Evolutionary conservation across 306 rosid genomes (phyloP), one percentile per base, ranked within the genome.

Genomic region (Datisca glomerata): DNA sequence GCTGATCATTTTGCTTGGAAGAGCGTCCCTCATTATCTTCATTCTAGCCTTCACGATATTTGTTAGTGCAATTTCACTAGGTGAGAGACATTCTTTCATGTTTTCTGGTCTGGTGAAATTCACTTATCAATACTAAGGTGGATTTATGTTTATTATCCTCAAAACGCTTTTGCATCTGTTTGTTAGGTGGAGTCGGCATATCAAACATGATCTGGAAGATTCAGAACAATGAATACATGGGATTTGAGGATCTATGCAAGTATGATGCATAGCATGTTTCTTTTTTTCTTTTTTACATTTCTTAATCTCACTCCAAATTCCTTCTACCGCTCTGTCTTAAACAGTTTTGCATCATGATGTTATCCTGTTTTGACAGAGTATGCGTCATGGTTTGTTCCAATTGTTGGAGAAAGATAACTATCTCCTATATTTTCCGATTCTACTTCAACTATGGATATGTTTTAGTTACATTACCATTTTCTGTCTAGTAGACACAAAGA

Each of bases 1-100:
- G 60, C 25, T 89, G 10, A 66, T 89, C 45, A 64, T 50, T 22
- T 0, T 89, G 10, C 62, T 69, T 14, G 98, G 96, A 27, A 66
- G 98, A 60, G 95, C 98, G 6, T 89, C 98, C 4, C 66, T 84
- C 5, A 84, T 89, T 55, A 80, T 89, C 53, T 89, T 89, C 57
- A 78, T 89, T 62, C 71, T 89, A 22, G 83, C 98, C 47, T 60
- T 32, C 31, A 89, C 80, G 3, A 84, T 89, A 70, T 84, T 89
- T 35, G 47, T 75, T 42, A 89, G 98, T 57, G 98, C 98, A 38
- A 42, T 84, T 43, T 80, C 86, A 18, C 61, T 84, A 47, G 97
- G 97, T 83, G 21, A 41, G 78, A 5, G 17, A 1, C 25, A 0
- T 57, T 10, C 0, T 31, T 41, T 35, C 13, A 24, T 51, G 21